Evolutionary conservation across 2,329 filamentous ascomycete species (phyloP), one percentile per base, ranked within the genome.

Genomic region (Massarina eburnea): DNA sequence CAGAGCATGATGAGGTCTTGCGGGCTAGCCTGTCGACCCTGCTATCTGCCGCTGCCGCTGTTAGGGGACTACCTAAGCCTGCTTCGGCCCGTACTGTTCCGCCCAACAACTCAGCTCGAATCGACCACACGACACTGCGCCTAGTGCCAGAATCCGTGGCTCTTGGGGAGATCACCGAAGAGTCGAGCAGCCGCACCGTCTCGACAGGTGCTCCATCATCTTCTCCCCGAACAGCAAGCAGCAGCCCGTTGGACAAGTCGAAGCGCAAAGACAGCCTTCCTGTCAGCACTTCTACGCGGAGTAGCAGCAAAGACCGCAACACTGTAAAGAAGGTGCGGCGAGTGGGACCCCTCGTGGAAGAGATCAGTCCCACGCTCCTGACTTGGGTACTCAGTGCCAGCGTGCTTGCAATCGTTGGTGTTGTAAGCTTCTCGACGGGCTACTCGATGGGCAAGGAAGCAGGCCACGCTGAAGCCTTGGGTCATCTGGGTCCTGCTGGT

Each of bases 21-120:
- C 85, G 94, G 26, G 91, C 94, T 17, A 96, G 90, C 39, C 79
- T 99, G n/a, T 96, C 91, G 1, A 97, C 94, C 0, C 80, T 99
- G 10, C 81, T 99, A 10, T 96, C 92, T n/a, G 95, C 90, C 61
- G 92, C 91, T 0, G 91, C 91, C 3, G 94, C 92, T 0, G 94
- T 92, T 1, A 82, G 94, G 34, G 87, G 88, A 3, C 76, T 94
- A 14, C 83, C 86, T 1, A 96, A 94, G 53, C 61, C 70, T 20
- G 66, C 67, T n/a, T 70, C 73, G 41, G n/a, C 24, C n/a, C 59
- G 64, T 27, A 49, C 43, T 27, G 39, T 61, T 60, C 47, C 73
- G 70, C 37, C 63, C 50, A 30, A 64, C 65, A 37, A 69, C 35
- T 63, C 64, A 27, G 59, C 58, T 45, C 69, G 73, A 17, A 60